Evolutionary conservation across 2,329 filamentous ascomycete species (phyloP), one percentile per base, ranked within the genome.

Genomic region (Thielaviopsis musarum): DNA sequence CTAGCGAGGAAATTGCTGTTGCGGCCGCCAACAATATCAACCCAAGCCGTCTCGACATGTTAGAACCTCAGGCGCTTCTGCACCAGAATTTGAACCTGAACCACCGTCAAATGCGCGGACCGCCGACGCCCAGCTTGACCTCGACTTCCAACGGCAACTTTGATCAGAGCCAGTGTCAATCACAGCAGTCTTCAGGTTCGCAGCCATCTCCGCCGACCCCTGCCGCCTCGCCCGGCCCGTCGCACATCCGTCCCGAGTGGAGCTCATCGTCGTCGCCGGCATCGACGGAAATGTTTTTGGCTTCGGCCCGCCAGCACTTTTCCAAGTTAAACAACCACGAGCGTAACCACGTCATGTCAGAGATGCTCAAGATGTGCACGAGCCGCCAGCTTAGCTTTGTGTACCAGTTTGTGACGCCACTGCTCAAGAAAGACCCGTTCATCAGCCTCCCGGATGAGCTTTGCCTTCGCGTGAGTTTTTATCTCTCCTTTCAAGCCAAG

Each of bases 391-490:
- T 98, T 65, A 95, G 90, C 71, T 97, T 96, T 69, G 91, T 98
- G 21, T 89, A 94, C 65, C 89, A 94, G 69, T 95, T 95, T 71
- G 91, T 98, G 65, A 91, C 89, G 69, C 93, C 93, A 28, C 75
- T 94, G 63, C 74, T 98, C 64, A 96, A 96, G 73, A 95, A 96
- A 70, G 93, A 98, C 69, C 93, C 93, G 0, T 97, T 98, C 67
- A 88, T 85, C 56, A 87, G 86, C 61, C 78, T 98, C 58, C 93
- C 93, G 0, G 91, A 95, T 67, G 93, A 98, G 72, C 75, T 98
- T 52, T 97, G 91, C 70, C 75, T 98, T 62, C 78, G 90, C 67
- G 89, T 94, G 79, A 12, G 60, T 56, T 12, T 69, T 84, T 72
- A 51, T 51, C 22, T 22, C 24, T 34, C 6, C 38, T n/a, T 7